These are phyloP conservation scores for Oenanthe sinensis DNA, from an alignment of 129 eudicot genomes.

Conservation along the genomic window DNA sequence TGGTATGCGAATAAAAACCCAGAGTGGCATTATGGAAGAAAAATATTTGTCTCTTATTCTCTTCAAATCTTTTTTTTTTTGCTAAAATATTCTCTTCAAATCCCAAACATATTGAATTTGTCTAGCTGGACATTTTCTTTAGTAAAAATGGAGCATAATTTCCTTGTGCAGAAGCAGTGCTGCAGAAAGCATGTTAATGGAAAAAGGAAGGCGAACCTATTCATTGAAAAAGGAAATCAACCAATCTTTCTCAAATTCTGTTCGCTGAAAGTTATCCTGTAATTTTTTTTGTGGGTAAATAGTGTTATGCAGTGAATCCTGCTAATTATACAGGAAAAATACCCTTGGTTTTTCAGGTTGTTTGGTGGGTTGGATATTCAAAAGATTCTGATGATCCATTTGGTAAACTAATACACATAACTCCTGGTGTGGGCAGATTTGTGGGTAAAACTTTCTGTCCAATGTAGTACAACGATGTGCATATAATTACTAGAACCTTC, in stretches of 20 bases:
- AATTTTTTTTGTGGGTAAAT: neutral
- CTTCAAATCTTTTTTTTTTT: too few relatives aligned
- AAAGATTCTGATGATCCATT: constrained; percentile 90
- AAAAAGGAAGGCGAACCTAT: neutral
- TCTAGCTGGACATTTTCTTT: neutral
- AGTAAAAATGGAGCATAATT: neutral
- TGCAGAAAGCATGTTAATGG: neutral
- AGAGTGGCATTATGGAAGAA: neutral
- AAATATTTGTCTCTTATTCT: neutral
- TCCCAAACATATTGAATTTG: neutral
- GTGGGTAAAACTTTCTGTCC: constrained; percentile 86
- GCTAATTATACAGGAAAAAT: constrained; percentile 3
- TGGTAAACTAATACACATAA: constrained; percentile 76
- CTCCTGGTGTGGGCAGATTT: constrained; percentile 97
- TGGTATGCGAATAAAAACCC: neutral
- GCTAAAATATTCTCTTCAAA: too few relatives aligned
- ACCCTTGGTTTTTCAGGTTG: constrained; percentile 52
- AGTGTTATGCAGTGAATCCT: neutral
- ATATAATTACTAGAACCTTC: constrained; percentile 7
- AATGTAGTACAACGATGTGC: constrained; percentile 33
- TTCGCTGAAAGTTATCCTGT: neutral
- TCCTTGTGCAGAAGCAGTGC: neutral
- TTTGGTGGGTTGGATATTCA: constrained; percentile 98
- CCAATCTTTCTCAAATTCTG: neutral
- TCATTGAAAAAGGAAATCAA: neutral